Evolutionary conservation across 108 stramenopile genomes (phyloP).

Genomic region (Cyclotella sp.): DNA sequence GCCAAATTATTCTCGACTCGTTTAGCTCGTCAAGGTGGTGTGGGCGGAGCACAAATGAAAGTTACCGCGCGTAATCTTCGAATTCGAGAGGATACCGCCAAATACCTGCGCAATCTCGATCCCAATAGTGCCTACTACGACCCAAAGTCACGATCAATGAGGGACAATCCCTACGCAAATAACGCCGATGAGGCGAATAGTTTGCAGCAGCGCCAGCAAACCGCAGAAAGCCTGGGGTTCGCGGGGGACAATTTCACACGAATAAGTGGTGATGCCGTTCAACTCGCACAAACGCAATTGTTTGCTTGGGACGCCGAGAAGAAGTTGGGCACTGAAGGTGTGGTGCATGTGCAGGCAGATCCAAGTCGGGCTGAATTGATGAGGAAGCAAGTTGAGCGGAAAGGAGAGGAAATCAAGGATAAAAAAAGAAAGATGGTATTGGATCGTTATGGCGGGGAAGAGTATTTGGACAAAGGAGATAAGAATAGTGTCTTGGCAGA

Average conservation of each 20-base stretch:
- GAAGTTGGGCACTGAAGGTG: conserved; percentile 65
- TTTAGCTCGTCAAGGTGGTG: conserved; percentile 96
- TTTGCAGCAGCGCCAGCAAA: conserved; percentile 39
- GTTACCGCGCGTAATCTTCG: conserved; percentile 97
- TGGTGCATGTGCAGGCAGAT: conserved; percentile 94
- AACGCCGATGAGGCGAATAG: conserved; percentile 53
- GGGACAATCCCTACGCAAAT: conserved; percentile 97
- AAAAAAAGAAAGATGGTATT: conserved; percentile 86
- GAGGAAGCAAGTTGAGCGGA: conserved; percentile 84
- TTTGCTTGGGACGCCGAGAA: conserved; percentile 98
- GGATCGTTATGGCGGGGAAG: conserved; percentile 95
- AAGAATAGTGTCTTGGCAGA: conserved; percentile 18
- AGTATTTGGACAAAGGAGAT: conserved; percentile 70
- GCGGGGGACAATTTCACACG: conserved; percentile 98
- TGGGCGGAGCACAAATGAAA: conserved; percentile 98
- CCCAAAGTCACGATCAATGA: conserved; percentile 96
- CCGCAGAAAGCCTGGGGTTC: conserved; percentile 76
- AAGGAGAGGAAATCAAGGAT: conserved; percentile 73
- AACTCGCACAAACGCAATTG: conserved; percentile 90
- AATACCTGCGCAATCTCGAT: conserved; percentile 98
- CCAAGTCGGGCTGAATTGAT: conserved; percentile 94
- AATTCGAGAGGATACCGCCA: conserved; percentile 99
- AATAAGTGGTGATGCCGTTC: conserved; percentile 90
- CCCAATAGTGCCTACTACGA: conserved; percentile 95
- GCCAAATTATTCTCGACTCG: conserved; percentile 91